Percentiles rank a stretch among this genome's conserved stretches.
Conservation (phyloP, 441 rosid species). For the Populus hybrid region DNA sequence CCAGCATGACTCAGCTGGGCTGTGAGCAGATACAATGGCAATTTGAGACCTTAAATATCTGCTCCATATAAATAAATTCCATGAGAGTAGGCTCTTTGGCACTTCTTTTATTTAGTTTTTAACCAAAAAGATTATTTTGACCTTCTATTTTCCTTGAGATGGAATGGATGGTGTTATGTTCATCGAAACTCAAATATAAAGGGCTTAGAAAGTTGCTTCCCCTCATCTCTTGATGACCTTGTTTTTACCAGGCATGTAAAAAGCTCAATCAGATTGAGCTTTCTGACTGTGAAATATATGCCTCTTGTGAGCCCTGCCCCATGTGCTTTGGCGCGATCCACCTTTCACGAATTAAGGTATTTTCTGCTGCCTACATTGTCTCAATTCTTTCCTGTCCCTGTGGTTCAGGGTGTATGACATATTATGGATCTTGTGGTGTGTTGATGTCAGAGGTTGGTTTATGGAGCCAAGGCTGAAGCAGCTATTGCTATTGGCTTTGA, state of each 20-base stretch:
- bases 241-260: neutral
- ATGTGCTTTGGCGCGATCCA: conserved; percentile 4
- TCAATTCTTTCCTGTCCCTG: neutral
- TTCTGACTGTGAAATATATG: conserved; percentile 8
- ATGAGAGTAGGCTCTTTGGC: neutral
- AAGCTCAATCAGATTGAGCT: conserved; percentile 4
- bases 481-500: neutral
- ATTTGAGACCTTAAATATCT: neutral
- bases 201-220: neutral
- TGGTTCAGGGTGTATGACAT: neutral
- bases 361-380: neutral
- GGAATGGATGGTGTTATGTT: neutral
- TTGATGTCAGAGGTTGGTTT: conserved; percentile 3
- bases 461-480: conserved; percentile 4
- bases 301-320: conserved; percentile 8
- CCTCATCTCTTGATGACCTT: neutral
- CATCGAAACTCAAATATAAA: neutral
- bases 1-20: neutral
- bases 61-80: neutral
- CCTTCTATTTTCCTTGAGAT: neutral
- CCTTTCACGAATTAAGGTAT: neutral
- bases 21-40: neutral
- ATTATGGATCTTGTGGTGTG: neutral
- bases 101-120: neutral
- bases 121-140: neutral